Base-by-base conservation (phyloP, 805 yeast genomes). In the Candida palmyrensis region DNA sequence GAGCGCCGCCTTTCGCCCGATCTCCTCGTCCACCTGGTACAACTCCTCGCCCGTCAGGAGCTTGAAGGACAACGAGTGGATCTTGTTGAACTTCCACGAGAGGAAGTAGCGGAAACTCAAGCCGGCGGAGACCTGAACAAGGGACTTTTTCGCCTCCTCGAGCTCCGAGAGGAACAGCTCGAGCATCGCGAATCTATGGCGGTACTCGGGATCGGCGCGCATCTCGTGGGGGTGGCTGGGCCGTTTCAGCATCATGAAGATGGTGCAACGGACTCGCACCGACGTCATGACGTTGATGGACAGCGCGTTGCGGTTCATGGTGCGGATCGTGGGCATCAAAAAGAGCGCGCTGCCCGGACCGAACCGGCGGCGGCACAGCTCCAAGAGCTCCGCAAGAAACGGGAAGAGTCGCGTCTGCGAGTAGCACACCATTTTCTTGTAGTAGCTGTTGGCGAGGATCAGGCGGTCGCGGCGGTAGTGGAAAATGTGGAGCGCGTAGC, bases 231-330 rank as follows among this genome's bases (percentile, higher is more conserved):
- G 6, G 11, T 24, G 23, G n/a, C 11, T 10, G 3, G 19, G n/a
- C 3, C 12, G 10, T 16, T 24, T 23, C 12, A 6, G 11, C 12
- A 31, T 18, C 5, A 16, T 12, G 7, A 12, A 12, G 11, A 24
- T n/a, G 16, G 26, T 31, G 25, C 34, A 18, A 12, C 11, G 11
- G 4, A 31, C 18, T 15, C 25, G 12, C 18, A 25, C 22, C 7
- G 11, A n/a, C 5, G 18, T 11, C 12, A 19, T 13, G 11, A 16
- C 13, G 16, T 15, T 16, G 8, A 31, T 18, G 5, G 25, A 18
- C 9, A 28, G 49, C 8, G 22, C 11, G 13, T 14, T 21, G 18
- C 18, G 23, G 22, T 31, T 31, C 11, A 31, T 13, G 4, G 10
- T 19, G 57, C 65, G 18, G 43, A 41, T 37, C 40, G n/a, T n/a